These are phyloP conservation scores for Tylopilus plumbeoviolaceoides DNA, from an alignment of 768 basidiomycete species.

Conservation along the genomic window DNA sequence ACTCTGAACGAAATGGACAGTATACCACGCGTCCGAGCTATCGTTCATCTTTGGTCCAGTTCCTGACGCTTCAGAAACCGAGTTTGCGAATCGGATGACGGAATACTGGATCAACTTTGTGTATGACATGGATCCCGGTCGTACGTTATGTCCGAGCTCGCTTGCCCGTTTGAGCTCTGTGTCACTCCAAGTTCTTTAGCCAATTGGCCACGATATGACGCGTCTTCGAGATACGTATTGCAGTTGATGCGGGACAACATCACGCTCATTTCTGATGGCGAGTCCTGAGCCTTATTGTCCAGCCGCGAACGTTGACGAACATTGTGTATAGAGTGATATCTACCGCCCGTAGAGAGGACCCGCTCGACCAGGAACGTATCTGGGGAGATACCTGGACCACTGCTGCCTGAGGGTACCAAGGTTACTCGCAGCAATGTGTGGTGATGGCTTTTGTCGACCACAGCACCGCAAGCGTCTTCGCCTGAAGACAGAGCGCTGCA, in stretches of 20 bases:
- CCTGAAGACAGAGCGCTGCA: slow-evolving; percentile 4
- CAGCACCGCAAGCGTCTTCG: neutral
- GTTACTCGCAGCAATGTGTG: slow-evolving; percentile 10
- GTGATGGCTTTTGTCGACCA: neutral
- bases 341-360: slow-evolving; percentile 11
- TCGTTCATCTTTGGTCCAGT: slow-evolving; percentile 35
- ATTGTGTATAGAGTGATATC: slow-evolving; percentile 7
- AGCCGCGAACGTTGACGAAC: no score
- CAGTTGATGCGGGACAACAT: no score
- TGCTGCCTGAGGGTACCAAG: neutral
- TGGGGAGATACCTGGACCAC: neutral
- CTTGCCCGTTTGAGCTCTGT: no score
- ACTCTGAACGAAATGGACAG: neutral
- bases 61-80: slow-evolving; percentile 38
- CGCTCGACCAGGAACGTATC: slow-evolving; percentile 14
- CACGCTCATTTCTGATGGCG: no score
- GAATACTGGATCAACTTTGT: slow-evolving; percentile 52
- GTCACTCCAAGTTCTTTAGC: no score
- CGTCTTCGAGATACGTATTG: no score
- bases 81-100: slow-evolving; percentile 45
- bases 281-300: no score
- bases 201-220: no score
- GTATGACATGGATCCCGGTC: slow-evolving; percentile 53
- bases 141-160: slow-evolving; percentile 31
- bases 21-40: slow-evolving; percentile 15